phyloP scores from a whole-genome alignment of 768 basidiomycete species.

The Rickenella mellea region DNA sequence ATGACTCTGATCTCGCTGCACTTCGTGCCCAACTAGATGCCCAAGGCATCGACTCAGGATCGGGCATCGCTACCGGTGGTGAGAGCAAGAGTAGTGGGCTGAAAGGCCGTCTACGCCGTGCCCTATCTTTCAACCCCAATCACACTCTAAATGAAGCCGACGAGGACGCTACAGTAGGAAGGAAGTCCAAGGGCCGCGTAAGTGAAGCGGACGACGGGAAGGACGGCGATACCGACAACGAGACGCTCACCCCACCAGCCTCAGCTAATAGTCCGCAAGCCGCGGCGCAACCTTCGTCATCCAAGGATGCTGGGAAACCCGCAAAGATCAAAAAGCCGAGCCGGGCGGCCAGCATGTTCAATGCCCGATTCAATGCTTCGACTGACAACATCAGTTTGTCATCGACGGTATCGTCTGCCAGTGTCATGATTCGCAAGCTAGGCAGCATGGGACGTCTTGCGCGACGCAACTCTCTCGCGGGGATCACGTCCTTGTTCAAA shows the following conservation, averaged over 20 bases:
- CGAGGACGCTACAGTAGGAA: conserved; percentile 28
- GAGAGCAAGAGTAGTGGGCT: conserved; percentile 53
- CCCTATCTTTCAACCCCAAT: conserved; percentile 54
- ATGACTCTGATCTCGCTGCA: conserved; percentile 61
- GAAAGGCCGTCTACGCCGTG: conserved; percentile 69
- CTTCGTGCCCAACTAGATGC: conserved; percentile 28
- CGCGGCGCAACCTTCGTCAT: conserved; percentile 27
- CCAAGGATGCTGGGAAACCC: conserved; percentile 24
- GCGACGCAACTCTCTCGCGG: conserved; percentile 78
- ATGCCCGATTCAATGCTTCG: conserved; percentile 75
- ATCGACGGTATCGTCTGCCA: conserved; percentile 89
- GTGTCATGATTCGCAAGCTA: conserved; percentile 94
- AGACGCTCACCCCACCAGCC: conserved; percentile 34
- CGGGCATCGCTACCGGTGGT: conserved; percentile 8
- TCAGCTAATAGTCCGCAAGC: conserved; percentile 27
- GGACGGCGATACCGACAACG: conserved; percentile 16
- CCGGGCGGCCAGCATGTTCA: conserved; percentile 73
- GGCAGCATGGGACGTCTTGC: conserved; percentile 86
- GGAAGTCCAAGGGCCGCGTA: conserved; percentile 17
- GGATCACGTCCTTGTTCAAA: conserved; percentile 91
- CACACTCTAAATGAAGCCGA: conserved; percentile 51
- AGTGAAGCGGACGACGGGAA: conserved; percentile 14
- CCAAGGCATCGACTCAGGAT: conserved; percentile 25
- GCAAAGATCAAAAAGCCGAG: conserved; percentile 54
- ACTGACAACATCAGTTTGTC: conserved; percentile 95